Evolutionary conservation across 2,329 filamentous ascomycete species (phyloP).

Genomic region (Cladosporium austrohemisphaericum): DNA sequence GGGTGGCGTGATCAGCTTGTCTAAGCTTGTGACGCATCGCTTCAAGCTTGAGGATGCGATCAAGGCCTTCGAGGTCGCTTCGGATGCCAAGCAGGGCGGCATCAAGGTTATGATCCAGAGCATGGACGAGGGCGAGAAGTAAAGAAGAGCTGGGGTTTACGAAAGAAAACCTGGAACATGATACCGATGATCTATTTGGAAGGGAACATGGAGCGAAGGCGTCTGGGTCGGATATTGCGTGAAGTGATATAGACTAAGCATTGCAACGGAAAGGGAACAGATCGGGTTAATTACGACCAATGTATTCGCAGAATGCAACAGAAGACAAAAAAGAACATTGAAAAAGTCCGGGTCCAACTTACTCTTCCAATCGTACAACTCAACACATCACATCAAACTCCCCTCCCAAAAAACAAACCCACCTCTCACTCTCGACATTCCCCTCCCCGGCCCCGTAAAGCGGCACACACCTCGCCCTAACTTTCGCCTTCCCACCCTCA

Average conservation of each 20-base stretch:
- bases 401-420: conserved; percentile 10
- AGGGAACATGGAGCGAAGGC: conserved; percentile 3
- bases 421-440: background rate
- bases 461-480: conserved; percentile 2
- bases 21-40: conserved; percentile 80
- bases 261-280: background rate
- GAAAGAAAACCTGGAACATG: no score
- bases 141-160: background rate
- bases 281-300: background rate
- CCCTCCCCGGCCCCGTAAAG: background rate
- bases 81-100: conserved; percentile 84
- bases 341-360: background rate
- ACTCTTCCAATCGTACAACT: background rate
- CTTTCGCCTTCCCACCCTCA: background rate
- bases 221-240: background rate
- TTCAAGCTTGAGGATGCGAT: conserved; percentile 82
- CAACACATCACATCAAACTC: background rate
- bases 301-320: background rate
- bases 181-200: background rate
- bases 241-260: background rate
- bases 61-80: conserved; percentile 84
- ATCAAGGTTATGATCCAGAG: conserved; percentile 97
- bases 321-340: background rate
- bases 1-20: conserved; percentile 77
- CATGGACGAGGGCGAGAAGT: conserved; percentile 38